Conservation (phyloP, 176 grass and related monocot species). For the Eragrostis nindensis region DNA sequence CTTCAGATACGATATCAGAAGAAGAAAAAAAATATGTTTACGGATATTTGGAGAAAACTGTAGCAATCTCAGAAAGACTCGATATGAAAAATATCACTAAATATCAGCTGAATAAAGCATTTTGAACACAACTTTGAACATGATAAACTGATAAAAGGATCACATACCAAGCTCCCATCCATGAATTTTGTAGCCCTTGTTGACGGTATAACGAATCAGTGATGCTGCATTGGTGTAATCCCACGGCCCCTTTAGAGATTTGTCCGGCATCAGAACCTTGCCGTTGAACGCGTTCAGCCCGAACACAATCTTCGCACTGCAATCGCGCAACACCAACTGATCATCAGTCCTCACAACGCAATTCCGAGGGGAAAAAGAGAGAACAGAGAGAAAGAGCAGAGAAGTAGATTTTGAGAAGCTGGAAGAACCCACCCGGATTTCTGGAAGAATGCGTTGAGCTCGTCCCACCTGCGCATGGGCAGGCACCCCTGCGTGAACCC, state of each 20-base stretch:
- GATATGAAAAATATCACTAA: neutral
- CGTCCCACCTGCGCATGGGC: constrained; percentile 74
- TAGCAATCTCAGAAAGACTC: neutral
- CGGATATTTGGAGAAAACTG: neutral
- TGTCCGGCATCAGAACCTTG: constrained; percentile 56
- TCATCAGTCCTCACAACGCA: neutral
- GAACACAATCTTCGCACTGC: constrained; percentile 71
- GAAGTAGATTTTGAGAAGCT: neutral
- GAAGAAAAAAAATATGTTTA: neutral
- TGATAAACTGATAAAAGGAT: neutral
- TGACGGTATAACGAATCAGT: constrained; percentile 62
- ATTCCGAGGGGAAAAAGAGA: neutral
- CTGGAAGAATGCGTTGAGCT: constrained; percentile 74
- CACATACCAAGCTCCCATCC: constrained; percentile 92
- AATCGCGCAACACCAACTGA: neutral
- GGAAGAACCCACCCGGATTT: constrained; percentile 53
- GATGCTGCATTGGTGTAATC: constrained; percentile 84
- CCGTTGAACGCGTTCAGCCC: constrained; percentile 88
- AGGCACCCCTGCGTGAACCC: constrained; percentile 72
- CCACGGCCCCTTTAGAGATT: constrained; percentile 78
- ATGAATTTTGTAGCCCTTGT: constrained; percentile 76
- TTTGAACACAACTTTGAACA: neutral
- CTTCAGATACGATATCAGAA: neutral
- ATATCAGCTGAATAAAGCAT: neutral
- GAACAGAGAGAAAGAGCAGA: neutral